These are phyloP conservation scores for Leccinum subrobustum DNA, from an alignment of 1,284 basidiomycete species.

Conservation along the genomic window DNA sequence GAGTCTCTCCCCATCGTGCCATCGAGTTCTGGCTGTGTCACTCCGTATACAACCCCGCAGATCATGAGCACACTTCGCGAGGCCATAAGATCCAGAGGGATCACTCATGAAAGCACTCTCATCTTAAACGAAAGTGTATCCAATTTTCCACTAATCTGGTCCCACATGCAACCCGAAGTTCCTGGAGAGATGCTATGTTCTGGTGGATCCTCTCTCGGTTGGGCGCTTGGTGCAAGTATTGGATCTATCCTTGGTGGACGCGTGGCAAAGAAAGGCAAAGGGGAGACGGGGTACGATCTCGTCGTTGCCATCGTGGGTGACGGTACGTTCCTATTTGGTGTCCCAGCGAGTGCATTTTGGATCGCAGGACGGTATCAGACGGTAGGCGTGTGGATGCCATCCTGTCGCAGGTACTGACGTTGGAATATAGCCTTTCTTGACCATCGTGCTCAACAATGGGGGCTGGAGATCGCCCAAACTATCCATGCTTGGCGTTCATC, in stretches of 20 bases:
- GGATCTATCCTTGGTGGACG: conserved; percentile 51
- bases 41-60: conserved; percentile 44
- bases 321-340: conserved; percentile 65
- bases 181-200: conserved; percentile 52
- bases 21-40: conserved; percentile 6
- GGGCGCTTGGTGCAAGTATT: conserved; percentile 62
- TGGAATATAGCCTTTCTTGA: conserved; percentile 58
- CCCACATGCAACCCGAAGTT: conserved; percentile 52
- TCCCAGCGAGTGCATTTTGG: conserved; percentile 67
- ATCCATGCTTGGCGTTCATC: conserved; percentile 66
- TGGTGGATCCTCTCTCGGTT: conserved; percentile 63
- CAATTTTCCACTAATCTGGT: conserved; percentile 53
- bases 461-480: conserved; percentile 67
- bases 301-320: conserved; percentile 63
- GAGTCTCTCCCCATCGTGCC: conserved; percentile 21
- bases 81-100: conserved; percentile 32
- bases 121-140: conserved; percentile 65
- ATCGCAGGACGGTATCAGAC: conserved; percentile 67
- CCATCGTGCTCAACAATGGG: conserved; percentile 69
- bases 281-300: conserved; percentile 43
- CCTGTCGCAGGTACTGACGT: background rate
- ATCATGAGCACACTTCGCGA: conserved; percentile 50
- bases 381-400: conserved; percentile 36
- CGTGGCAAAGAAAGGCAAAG: conserved; percentile 26
- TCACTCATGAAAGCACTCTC: conserved; percentile 37